phyloP scores from a whole-genome alignment of 306 rosid species.

The Rosa lucieae region DNA sequence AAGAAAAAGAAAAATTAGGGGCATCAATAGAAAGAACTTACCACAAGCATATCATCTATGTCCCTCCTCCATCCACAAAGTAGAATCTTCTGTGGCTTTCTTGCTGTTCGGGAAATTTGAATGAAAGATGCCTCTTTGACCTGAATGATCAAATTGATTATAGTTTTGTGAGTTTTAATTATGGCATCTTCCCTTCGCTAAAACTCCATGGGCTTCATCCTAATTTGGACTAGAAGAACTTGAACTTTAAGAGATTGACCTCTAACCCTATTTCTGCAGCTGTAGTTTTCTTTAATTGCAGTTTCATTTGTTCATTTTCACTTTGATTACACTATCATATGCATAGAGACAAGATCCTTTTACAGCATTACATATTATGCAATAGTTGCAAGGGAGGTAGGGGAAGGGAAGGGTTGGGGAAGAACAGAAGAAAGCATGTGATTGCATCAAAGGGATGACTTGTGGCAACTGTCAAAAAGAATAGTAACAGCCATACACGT shows the following conservation, averaged over 20 bases:
- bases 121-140: constrained; percentile 48
- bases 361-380: background rate
- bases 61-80: constrained; percentile 60
- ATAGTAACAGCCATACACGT: background rate
- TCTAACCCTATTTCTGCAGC: background rate
- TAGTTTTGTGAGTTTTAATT: constrained; percentile 37
- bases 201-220: constrained; percentile 36
- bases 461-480: background rate
- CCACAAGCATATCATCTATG: constrained; percentile 57
- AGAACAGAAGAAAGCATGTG: background rate
- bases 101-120: constrained; percentile 43
- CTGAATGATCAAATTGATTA: constrained; percentile 52
- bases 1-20: constrained; percentile 38
- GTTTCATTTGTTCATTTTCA: background rate
- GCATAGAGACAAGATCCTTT: background rate
- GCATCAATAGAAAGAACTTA: constrained; percentile 38
- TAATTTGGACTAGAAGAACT: constrained; percentile 21
- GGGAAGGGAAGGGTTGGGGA: background rate
- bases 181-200: constrained; percentile 30
- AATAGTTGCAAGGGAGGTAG: background rate
- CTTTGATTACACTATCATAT: background rate
- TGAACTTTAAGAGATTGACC: constrained; percentile 15
- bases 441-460: no score
- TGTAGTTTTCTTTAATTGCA: background rate
- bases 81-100: constrained; percentile 50